Conservation (phyloP, 371 early-diverging fungal species). For the Synchytrium microbalum region DNA sequence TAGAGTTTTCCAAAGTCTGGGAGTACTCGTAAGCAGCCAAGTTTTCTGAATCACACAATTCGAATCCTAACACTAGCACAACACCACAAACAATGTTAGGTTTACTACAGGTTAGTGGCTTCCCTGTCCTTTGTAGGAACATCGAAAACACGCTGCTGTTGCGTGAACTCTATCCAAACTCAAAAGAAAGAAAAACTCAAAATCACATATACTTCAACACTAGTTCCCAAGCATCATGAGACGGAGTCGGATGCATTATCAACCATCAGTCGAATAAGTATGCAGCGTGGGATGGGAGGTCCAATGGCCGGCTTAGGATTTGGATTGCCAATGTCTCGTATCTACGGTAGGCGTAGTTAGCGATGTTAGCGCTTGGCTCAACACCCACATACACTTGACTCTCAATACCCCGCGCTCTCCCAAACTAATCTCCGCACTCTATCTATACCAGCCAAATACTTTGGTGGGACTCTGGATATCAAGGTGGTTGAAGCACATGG, state of each 20-base stretch:
- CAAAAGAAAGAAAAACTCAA: conserved; percentile 55
- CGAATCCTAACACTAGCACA: background rate
- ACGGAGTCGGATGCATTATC: conserved; percentile 31
- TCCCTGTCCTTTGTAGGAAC: background rate
- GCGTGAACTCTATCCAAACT: background rate
- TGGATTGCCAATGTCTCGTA: conserved; percentile 84
- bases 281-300: conserved; percentile 81
- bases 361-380: background rate
- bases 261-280: conserved; percentile 47
- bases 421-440: background rate
- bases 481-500: conserved; percentile 83
- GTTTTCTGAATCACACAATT: too few relatives aligned
- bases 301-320: conserved; percentile 65
- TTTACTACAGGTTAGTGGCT: background rate
- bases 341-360: conserved; percentile 45
- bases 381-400: background rate
- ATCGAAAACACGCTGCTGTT: background rate
- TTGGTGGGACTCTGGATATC: conserved; percentile 85
- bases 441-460: conserved; percentile 61
- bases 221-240: conserved; percentile 60
- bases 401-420: background rate
- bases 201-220: conserved; percentile 91
- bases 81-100: background rate
- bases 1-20: background rate
- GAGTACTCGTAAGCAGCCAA: background rate